Conservation (phyloP, 1,139 yeast genomes). For the Geotrichum europaeum region DNA sequence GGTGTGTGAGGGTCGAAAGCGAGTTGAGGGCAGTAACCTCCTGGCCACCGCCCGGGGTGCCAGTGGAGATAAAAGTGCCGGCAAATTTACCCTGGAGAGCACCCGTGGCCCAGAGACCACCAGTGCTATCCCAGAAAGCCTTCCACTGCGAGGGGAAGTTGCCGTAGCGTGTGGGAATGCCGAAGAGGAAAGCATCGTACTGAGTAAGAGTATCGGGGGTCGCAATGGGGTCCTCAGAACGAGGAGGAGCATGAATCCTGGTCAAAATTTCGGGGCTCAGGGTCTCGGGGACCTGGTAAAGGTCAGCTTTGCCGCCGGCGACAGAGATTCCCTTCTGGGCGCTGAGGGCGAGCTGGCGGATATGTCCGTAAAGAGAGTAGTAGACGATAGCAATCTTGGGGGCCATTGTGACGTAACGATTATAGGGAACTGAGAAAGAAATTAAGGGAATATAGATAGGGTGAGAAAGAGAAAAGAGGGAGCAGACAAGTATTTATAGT, state of each 20-base stretch:
- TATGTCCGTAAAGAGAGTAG: conserved; percentile 73
- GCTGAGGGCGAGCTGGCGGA: conserved; percentile 57
- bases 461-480: not conserved
- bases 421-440: conserved; percentile 14
- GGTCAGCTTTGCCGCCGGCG: conserved; percentile 61
- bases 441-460: not conserved
- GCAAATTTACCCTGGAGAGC: conserved; percentile 63
- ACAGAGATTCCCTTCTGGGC: conserved; percentile 61
- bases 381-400: conserved; percentile 55
- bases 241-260: conserved; percentile 50
- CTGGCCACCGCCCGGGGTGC: conserved; percentile 75
- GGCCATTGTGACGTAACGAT: conserved; percentile 35
- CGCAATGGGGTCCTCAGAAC: conserved; percentile 60
- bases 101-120: conserved; percentile 71
- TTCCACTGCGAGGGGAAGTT: conserved; percentile 70
- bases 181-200: conserved; percentile 52
- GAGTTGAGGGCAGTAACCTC: conserved; percentile 59
- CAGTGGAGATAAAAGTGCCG: conserved; percentile 66
- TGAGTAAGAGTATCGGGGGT: conserved; percentile 47
- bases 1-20: conserved; percentile 52
- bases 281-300: conserved; percentile 73
- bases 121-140: conserved; percentile 69
- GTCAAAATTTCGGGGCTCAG: conserved; percentile 51
- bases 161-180: conserved; percentile 47
- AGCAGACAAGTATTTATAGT: not conserved